These are phyloP conservation scores for Tuber calosporum DNA, from an alignment of 495 filamentous ascomycete species.

Conservation along the genomic window DNA sequence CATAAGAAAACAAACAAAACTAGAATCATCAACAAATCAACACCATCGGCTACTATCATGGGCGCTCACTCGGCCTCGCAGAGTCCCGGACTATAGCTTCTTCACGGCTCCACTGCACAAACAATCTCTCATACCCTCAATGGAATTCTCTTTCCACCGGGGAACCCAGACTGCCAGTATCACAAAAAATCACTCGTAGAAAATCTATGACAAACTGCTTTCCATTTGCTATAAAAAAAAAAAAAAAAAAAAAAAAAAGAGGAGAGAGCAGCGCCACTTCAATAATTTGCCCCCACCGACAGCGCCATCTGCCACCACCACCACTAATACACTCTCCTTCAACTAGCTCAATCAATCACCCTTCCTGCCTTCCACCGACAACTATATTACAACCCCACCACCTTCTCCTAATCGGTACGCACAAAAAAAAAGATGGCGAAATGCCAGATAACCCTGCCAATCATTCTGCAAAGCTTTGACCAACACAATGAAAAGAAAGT, in stretches of 20 bases:
- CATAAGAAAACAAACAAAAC: too few relatives aligned
- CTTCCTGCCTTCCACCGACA: background rate
- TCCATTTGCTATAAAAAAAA: background rate
- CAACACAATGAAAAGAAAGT: slow-evolving; percentile 22
- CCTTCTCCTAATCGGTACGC: background rate
- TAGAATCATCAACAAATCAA: too few relatives aligned
- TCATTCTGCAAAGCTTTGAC: background rate
- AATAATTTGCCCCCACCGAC: background rate
- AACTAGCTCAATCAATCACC: slow-evolving; percentile 12
- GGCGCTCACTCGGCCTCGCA: too few relatives aligned
- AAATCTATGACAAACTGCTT: background rate
- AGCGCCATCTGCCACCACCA: background rate
- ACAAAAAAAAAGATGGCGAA: slow-evolving; percentile 7
- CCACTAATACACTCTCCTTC: background rate
- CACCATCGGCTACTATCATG: too few relatives aligned
- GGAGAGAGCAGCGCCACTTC: background rate
- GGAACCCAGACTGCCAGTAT: background rate
- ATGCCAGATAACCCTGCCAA: slow-evolving; percentile 13
- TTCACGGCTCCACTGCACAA: too few relatives aligned
- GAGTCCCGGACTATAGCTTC: too few relatives aligned
- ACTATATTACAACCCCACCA: slow-evolving; percentile 6
- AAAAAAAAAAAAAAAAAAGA: background rate
- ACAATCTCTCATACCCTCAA: too few relatives aligned
- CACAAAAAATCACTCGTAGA: background rate
- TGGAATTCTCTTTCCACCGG: too few relatives aligned